Percentiles rank a stretch among this genome's conserved stretches.
Evolutionary conservation across 352 stramenopile genomes (phyloP).

Genomic region (Phytophthora lateralis): DNA sequence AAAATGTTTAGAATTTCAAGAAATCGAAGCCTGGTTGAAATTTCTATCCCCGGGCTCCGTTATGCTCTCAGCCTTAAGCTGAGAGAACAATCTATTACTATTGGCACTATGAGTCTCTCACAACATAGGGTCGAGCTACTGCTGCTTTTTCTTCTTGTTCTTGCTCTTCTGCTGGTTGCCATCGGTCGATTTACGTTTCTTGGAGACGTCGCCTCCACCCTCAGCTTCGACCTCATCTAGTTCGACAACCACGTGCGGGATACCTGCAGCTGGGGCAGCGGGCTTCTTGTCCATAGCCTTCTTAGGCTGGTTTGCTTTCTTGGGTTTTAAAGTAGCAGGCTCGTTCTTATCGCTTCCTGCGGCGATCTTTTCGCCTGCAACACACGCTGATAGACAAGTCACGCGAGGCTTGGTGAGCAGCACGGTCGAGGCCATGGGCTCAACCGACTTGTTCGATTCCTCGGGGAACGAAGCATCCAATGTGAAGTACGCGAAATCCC

Average conservation of each 20-base stretch:
- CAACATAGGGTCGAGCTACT: conserved; percentile 20
- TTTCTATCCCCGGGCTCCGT: too few species aligned
- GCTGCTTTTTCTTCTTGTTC: conserved; percentile 33
- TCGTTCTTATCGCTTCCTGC: conserved; percentile 21
- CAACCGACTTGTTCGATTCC: conserved; percentile 61
- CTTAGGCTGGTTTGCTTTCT: conserved; percentile 57
- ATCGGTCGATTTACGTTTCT: conserved; percentile 32
- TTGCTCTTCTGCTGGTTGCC: conserved; percentile 24
- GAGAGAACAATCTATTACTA: too few species aligned
- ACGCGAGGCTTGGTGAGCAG: conserved; percentile 77
- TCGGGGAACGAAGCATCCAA: conserved; percentile 53
- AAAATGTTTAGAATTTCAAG: too few species aligned
- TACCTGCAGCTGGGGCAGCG: conserved; percentile 31
- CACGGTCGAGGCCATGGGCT: conserved; percentile 63
- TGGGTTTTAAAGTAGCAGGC: conserved; percentile 19
- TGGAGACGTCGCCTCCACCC: conserved; percentile 13
- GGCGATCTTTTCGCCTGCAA: conserved; percentile 34
- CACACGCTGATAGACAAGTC: conserved; percentile 74
- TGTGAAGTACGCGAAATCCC: conserved; percentile 70
- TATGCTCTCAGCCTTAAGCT: too few species aligned
- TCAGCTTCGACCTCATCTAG: conserved; percentile 39
- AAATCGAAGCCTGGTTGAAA: too few species aligned
- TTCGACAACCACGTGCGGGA: conserved; percentile 76
- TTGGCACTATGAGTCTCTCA: neutral
- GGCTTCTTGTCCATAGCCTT: conserved; percentile 32